Conservation (phyloP, 352 stramenopile genomes). For the Stramenopiles sp. region DNA sequence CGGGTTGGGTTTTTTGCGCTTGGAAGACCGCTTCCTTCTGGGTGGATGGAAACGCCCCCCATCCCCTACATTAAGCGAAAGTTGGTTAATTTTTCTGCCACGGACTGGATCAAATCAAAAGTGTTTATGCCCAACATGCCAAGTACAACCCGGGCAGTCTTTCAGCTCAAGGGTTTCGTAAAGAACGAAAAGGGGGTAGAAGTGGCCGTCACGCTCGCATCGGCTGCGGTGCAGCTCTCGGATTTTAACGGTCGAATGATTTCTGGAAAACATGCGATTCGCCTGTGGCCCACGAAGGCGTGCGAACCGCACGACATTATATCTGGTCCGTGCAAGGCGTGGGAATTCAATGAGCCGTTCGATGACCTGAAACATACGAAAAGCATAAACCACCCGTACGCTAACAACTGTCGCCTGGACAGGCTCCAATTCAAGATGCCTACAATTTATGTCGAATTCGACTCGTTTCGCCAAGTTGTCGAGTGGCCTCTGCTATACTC, state of each 20-base stretch:
- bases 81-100: neutral
- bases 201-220: neutral
- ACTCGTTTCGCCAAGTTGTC: neutral
- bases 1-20: neutral
- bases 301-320: neutral
- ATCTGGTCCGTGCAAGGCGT: neutral
- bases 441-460: neutral
- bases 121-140: neutral
- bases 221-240: neutral
- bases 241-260: slow-evolving; percentile 1
- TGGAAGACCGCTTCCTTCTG: neutral
- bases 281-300: neutral
- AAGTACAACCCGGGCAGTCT: neutral
- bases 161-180: neutral
- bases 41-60: neutral
- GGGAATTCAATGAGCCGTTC: neutral
- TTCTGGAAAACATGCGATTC: neutral
- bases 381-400: no score
- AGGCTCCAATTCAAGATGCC: neutral
- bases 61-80: neutral
- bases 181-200: neutral
- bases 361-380: neutral
- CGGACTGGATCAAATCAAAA: neutral
- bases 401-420: neutral
- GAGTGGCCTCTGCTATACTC: neutral